These are phyloP conservation scores for Jatropha curcas DNA, from an alignment of 345 rosid species.

Conservation along the genomic window DNA sequence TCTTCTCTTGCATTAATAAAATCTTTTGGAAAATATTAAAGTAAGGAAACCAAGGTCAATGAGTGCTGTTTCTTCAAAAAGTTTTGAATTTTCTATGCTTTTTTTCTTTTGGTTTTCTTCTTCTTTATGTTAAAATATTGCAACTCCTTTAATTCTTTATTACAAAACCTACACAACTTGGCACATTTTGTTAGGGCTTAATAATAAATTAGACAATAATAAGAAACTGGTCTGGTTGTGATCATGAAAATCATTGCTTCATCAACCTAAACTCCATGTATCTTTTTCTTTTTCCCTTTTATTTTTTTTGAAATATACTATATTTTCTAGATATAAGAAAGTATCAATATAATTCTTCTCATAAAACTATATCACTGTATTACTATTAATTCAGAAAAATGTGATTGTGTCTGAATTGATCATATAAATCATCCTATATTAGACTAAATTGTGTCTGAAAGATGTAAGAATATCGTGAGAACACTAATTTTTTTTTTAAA, in stretches of 20 bases:
- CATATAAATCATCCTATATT: too few species aligned
- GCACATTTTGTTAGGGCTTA: constrained; percentile 10
- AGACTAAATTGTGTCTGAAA: too few species aligned
- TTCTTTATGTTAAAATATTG: constrained; percentile 8
- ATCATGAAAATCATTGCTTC: constrained; percentile 10
- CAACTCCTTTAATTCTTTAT: constrained; percentile 1
- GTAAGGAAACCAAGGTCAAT: constrained; percentile 49
- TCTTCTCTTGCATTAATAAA: constrained; percentile 20
- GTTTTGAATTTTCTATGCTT: constrained; percentile 21
- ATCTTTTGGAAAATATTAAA: constrained; percentile 18
- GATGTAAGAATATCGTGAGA: too few species aligned
- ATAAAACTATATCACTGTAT: too few species aligned
- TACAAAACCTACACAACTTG: constrained; percentile 22
- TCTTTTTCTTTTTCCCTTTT: background rate
- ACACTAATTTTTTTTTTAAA: too few species aligned
- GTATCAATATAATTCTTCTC: too few species aligned
- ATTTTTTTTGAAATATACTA: background rate
- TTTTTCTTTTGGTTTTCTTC: constrained; percentile 30
- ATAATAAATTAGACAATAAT: background rate
- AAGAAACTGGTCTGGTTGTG: background rate
- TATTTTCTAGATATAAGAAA: too few species aligned
- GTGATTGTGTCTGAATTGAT: too few species aligned
- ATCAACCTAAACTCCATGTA: constrained; percentile 10
- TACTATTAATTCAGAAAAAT: too few species aligned
- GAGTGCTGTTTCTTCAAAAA: constrained; percentile 30